Evolutionary conservation across 1,139 yeast genomes (phyloP).

Genomic region (Waltiozyma sp.): DNA sequence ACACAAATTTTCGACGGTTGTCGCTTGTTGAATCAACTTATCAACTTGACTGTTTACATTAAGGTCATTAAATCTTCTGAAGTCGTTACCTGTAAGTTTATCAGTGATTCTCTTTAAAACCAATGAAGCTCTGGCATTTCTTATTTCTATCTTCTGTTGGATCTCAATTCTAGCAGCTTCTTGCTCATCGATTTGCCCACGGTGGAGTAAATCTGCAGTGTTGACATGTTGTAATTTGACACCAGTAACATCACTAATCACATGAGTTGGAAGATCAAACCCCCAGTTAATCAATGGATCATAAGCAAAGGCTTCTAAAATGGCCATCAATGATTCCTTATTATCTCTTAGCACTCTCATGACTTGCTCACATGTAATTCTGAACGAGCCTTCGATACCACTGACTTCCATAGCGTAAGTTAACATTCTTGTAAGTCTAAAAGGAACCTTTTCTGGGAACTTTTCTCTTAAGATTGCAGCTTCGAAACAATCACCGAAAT

Average conservation of each 20-base stretch:
- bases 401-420: slow-evolving; percentile 99
- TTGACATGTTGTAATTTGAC: slow-evolving; percentile 54
- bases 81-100: slow-evolving; percentile 89
- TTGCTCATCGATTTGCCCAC: slow-evolving; percentile 65
- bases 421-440: slow-evolving; percentile 91
- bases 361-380: slow-evolving; percentile 94
- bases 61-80: slow-evolving; percentile 57
- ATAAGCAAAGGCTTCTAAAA: slow-evolving; percentile 94
- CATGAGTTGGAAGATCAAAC: slow-evolving; percentile 79
- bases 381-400: slow-evolving; percentile 94
- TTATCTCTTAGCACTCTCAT: slow-evolving; percentile 90
- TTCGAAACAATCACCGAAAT: slow-evolving; percentile 98
- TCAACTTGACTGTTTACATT: slow-evolving; percentile 90
- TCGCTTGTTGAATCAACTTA: slow-evolving; percentile 88
- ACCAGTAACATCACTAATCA: slow-evolving; percentile 65
- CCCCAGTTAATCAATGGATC: slow-evolving; percentile 99
- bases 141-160: slow-evolving; percentile 68
- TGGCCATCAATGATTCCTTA: slow-evolving; percentile 95
- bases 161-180: slow-evolving; percentile 63
- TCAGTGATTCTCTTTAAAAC: slow-evolving; percentile 87
- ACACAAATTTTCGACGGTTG: slow-evolving; percentile 89
- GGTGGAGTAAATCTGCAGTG: slow-evolving; percentile 56
- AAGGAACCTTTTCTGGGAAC: slow-evolving; percentile 97
- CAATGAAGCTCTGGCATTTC: slow-evolving; percentile 86
- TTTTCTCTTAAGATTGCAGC: slow-evolving; percentile 95